Conservation (phyloP, 2,329 filamentous ascomycete species). For the Penicillium sp. region DNA sequence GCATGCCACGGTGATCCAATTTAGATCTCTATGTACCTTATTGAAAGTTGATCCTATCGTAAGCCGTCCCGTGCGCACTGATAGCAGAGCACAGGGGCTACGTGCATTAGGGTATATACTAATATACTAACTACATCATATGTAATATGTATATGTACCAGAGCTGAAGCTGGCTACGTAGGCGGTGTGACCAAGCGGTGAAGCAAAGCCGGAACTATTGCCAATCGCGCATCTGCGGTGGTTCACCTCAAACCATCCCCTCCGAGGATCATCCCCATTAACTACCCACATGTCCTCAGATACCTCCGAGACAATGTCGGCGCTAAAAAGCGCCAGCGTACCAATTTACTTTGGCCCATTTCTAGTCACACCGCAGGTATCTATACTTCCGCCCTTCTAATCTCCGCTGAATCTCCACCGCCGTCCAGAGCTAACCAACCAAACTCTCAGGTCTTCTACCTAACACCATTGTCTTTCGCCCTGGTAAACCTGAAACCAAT, state of each 20-base stretch:
- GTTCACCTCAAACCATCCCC: not conserved
- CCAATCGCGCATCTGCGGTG: not conserved
- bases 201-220: not conserved
- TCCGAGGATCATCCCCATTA: not conserved
- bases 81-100: no score
- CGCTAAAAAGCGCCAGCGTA: conserved; percentile 33
- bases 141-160: no score
- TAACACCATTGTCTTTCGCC: conserved; percentile 78
- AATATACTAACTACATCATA: no score
- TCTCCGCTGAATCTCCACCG: not conserved
- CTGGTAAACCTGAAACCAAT: conserved; percentile 96
- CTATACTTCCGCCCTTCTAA: not conserved
- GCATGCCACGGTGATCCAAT: not conserved
- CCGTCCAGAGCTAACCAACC: conserved; percentile 2
- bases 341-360: conserved; percentile 74
- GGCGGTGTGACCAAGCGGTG: not conserved
- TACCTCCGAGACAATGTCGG: conserved; percentile 26
- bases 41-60: no score
- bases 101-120: no score
- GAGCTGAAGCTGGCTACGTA: not conserved
- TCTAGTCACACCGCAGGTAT: conserved; percentile 74
- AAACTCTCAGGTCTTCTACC: conserved; percentile 75
- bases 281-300: conserved; percentile 3
- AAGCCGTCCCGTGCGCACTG: no score
- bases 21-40: not conserved